These are phyloP conservation scores for Neurospora sp. DNA, from an alignment of 495 filamentous ascomycete species.

Conservation along the genomic window DNA sequence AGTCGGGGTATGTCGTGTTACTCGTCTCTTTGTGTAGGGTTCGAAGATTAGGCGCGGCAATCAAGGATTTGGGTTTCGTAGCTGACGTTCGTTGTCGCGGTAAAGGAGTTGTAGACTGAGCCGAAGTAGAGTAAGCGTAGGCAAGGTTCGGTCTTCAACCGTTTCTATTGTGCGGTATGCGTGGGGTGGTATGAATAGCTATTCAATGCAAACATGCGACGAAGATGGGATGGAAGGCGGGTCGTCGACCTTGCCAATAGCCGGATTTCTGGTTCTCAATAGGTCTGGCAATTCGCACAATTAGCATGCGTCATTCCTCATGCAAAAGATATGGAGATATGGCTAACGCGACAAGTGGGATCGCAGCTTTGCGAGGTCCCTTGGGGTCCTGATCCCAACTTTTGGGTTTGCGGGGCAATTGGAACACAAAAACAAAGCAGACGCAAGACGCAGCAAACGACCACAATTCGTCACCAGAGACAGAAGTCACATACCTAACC, in stretches of 20 bases:
- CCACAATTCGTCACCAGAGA: neutral
- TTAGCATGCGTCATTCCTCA: neutral
- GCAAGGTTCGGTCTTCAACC: neutral
- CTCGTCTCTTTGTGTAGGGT: neutral
- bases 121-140: neutral
- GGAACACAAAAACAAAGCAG: constrained; percentile 3
- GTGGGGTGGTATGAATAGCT: neutral
- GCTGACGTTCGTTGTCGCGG: neutral
- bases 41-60: neutral
- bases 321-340: neutral
- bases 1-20: neutral
- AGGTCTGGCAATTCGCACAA: neutral
- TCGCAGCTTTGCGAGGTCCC: neutral
- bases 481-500: neutral
- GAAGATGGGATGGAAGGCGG: neutral
- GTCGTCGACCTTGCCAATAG: neutral
- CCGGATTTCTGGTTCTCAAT: neutral
- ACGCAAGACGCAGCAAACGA: neutral
- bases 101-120: neutral
- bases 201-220: neutral
- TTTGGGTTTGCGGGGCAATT: constrained; percentile 18
- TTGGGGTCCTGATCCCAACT: neutral
- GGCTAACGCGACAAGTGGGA: neutral
- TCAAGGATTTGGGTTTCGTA: neutral
- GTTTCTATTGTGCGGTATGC: neutral